Conservation (phyloP, 768 basidiomycete species). For the Hygrocybe coccinea region DNA sequence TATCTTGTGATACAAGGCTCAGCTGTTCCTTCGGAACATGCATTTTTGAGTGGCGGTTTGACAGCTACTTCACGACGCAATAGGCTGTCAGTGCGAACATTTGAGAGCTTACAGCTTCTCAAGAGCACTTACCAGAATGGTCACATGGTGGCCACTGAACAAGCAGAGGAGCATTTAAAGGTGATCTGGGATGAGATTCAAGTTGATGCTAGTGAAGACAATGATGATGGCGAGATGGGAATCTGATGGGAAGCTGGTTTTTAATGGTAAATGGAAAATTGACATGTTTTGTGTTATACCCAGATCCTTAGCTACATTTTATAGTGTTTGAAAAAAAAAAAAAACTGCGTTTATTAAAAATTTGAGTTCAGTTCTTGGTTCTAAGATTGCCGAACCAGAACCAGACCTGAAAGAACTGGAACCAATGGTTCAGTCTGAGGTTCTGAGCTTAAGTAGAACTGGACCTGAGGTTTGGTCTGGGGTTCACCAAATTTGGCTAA, state of each 20-base stretch:
- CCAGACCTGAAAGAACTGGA: background rate
- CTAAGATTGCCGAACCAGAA: background rate
- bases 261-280: too few species aligned
- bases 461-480: background rate
- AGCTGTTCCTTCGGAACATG: conserved; percentile 22
- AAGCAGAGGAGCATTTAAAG: conserved; percentile 9
- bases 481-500: background rate
- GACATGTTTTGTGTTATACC: too few species aligned
- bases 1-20: conserved; percentile 29
- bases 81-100: conserved; percentile 18
- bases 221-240: background rate
- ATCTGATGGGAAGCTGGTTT: too few species aligned
- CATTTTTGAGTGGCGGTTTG: conserved; percentile 25
- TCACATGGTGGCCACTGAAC: conserved; percentile 16
- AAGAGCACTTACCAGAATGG: conserved; percentile 28
- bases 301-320: too few species aligned
- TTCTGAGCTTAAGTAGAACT: background rate
- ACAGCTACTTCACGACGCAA: conserved; percentile 20
- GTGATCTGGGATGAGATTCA: background rate
- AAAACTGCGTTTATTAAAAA: background rate
- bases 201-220: background rate
- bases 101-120: conserved; percentile 26
- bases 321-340: background rate
- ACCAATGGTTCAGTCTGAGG: too few species aligned
- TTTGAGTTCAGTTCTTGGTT: background rate